These are phyloP conservation scores for Phytophthora europaea DNA, from an alignment of 352 stramenopile species.

Conservation along the genomic window DNA sequence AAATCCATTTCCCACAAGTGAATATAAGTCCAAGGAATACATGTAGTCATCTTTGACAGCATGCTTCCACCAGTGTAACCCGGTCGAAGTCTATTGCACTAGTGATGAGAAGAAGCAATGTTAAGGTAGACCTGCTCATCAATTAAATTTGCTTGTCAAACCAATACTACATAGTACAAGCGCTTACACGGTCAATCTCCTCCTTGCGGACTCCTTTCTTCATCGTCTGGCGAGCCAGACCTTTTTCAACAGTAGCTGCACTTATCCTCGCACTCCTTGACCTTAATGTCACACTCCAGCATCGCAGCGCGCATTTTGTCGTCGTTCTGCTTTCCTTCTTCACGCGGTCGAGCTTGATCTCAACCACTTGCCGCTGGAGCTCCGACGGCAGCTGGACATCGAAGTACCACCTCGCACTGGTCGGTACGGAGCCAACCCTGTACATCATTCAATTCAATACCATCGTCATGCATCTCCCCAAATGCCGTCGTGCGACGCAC, in stretches of 20 bases:
- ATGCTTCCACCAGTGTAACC: no score
- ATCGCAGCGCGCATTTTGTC: constrained; percentile 5
- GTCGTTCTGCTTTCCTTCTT: constrained; percentile 18
- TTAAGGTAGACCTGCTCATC: no score
- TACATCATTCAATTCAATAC: constrained; percentile 1
- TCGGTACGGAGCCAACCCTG: constrained; percentile 9
- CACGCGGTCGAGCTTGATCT: constrained; percentile 13
- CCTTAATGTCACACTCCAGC: constrained; percentile 17
- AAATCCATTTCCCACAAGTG: no score
- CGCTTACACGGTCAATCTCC: constrained; percentile 20
- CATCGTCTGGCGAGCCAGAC: constrained; percentile 16
- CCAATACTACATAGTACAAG: no score
- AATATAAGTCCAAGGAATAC: no score
- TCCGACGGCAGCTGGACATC: constrained; percentile 4
- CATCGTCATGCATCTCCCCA: not conserved
- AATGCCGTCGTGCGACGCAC: constrained; percentile 11
- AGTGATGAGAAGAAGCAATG: no score
- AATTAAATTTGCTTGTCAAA: no score
- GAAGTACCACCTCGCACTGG: constrained; percentile 2
- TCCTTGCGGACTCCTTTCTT: constrained; percentile 10
- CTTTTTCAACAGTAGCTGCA: constrained; percentile 19
- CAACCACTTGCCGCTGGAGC: constrained; percentile 3
- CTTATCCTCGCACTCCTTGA: constrained; percentile 9
- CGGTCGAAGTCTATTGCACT: no score
- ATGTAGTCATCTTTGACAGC: no score